Evolutionary conservation across 306 rosid species (phyloP).

Genomic region (Quillaja saponaria): DNA sequence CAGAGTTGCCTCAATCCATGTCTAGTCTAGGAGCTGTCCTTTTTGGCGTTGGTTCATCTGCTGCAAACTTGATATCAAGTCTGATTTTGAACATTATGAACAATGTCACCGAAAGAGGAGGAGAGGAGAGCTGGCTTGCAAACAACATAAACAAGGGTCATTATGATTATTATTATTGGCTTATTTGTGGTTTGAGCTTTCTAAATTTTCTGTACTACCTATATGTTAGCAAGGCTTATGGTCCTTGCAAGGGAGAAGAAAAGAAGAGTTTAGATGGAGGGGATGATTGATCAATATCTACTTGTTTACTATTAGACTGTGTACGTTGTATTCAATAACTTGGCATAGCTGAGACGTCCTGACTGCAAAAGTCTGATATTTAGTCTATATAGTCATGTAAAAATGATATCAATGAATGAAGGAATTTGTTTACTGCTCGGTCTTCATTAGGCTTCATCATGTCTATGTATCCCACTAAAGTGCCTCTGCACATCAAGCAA

Average conservation of each 20-base stretch:
- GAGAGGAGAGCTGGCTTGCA: slow-evolving; percentile 49
- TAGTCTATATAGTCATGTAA: too few species aligned
- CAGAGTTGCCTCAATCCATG: slow-evolving; percentile 29
- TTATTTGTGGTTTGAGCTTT: slow-evolving; percentile 8
- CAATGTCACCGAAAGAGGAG: slow-evolving; percentile 35
- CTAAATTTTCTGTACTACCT: slow-evolving; percentile 27
- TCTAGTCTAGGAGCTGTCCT: slow-evolving; percentile 28
- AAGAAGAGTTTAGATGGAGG: neutral
- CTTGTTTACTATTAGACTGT: too few species aligned
- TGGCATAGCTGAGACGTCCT: too few species aligned
- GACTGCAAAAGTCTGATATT: too few species aligned
- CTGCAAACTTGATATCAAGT: slow-evolving; percentile 23
- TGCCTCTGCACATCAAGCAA: too few species aligned
- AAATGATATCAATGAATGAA: too few species aligned
- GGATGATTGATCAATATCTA: neutral
- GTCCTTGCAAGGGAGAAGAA: slow-evolving; percentile 18
- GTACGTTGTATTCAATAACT: too few species aligned
- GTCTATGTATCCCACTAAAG: too few species aligned
- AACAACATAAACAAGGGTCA: slow-evolving; percentile 51
- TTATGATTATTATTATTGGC: slow-evolving; percentile 33
- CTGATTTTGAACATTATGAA: slow-evolving; percentile 17
- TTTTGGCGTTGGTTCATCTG: neutral
- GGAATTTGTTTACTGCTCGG: too few species aligned
- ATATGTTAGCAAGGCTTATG: slow-evolving; percentile 25
- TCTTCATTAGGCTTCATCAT: too few species aligned